Evolutionary conservation across 164 flowering plant genomes (phyloP).

Genomic region (Magnolia changhungtana): DNA sequence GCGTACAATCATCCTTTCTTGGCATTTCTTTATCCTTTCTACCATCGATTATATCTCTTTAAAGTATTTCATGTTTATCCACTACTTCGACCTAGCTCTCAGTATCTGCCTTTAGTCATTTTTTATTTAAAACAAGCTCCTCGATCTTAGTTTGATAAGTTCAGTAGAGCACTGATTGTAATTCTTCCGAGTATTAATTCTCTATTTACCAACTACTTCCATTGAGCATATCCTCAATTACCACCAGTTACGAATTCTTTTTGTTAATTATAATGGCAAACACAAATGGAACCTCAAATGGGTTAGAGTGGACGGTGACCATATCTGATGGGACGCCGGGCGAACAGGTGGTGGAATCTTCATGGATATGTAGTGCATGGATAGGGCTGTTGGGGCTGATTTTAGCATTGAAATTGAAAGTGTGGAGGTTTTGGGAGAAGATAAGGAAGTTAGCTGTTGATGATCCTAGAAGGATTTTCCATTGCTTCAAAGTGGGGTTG

Average conservation of each 20-base stretch:
- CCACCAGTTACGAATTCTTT: neutral
- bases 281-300: slow-evolving; percentile 16
- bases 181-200: neutral
- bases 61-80: slow-evolving; percentile 3
- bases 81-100: neutral
- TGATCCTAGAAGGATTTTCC: slow-evolving; percentile 58
- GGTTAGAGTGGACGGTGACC: slow-evolving; percentile 53
- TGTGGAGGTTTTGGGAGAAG: slow-evolving; percentile 38
- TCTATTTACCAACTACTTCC: neutral
- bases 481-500: slow-evolving; percentile 68
- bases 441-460: slow-evolving; percentile 50
- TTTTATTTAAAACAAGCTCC: no score
- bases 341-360: slow-evolving; percentile 29
- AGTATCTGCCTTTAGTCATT: no score
- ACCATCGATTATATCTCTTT: no score
- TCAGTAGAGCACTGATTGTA: no score
- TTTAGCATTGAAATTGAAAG: slow-evolving; percentile 19
- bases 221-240: neutral
- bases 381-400: slow-evolving; percentile 24
- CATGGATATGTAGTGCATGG: slow-evolving; percentile 22
- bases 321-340: slow-evolving; percentile 36
- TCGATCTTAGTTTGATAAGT: no score
- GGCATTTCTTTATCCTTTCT: no score
- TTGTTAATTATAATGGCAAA: slow-evolving; percentile 16
- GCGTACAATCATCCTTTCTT: neutral